These are phyloP conservation scores for Boechera divaricarpa DNA, from an alignment of 345 rosid genomes.

Conservation along the genomic window DNA sequence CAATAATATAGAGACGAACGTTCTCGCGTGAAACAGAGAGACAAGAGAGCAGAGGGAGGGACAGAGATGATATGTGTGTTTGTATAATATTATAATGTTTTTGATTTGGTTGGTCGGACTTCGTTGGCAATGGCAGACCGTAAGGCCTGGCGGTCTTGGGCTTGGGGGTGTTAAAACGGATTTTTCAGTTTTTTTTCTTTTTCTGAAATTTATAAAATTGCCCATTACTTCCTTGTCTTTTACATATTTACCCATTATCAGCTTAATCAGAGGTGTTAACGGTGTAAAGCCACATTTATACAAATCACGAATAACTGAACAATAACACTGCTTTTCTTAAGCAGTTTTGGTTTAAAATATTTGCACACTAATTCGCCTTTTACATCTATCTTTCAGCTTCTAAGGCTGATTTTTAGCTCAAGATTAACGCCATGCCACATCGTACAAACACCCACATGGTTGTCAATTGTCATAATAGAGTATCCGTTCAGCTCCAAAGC, in stretches of 20 bases:
- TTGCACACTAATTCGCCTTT: neutral
- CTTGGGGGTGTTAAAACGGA: neutral
- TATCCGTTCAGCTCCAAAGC: neutral
- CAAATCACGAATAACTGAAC: neutral
- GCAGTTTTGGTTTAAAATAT: neutral
- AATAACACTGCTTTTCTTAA: neutral
- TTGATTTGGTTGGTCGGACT: slow-evolving; percentile 26
- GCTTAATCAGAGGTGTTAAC: no score
- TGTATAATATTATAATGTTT: neutral
- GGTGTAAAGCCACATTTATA: no score
- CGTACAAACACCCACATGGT: neutral
- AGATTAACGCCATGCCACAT: neutral
- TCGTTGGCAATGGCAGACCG: neutral
- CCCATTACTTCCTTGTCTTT: neutral
- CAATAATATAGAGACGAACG: slow-evolving; percentile 17
- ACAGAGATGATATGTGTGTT: neutral
- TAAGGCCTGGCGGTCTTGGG: neutral
- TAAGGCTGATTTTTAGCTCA: neutral
- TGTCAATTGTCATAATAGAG: neutral
- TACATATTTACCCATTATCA: neutral
- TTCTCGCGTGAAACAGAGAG: slow-evolving; percentile 25
- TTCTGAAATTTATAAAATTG: neutral
- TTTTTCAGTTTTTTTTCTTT: neutral
- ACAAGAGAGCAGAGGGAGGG: neutral
- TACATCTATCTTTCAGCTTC: neutral